Base-by-base conservation (phyloP, 352 stramenopile species). In the Globisporangium polare region DNA sequence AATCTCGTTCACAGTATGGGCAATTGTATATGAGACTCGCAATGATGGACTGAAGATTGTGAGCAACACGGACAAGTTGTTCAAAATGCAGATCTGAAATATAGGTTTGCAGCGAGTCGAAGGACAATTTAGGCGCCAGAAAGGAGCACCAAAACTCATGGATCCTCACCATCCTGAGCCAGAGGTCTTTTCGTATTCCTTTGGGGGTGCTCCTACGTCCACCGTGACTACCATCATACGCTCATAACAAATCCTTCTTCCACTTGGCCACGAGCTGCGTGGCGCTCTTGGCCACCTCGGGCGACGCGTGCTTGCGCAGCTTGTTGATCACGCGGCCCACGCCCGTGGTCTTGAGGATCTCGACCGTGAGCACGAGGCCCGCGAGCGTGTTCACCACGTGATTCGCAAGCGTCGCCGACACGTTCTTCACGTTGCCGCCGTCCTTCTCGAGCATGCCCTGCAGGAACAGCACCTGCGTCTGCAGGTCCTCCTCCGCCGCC, bases 281-380 rank as follows among this genome's bases (percentile, higher is more conserved):
- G 1, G 86, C 84, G 9, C 65, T 66, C 54, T 85, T 89, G 18
- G 84, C 78, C 9, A 95, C 86, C 1, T 83, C 63, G 5, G 84
- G 65, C 29, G 71, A 68, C 20, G 70, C 60, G 43, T 95, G 86
- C 66, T 95, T 95, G 45, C 85, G 79, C 22, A 95, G 69, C 62
- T 95, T 95, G 73, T 94, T 94, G 68, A 95, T 92, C 50, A 84
- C 86, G 47, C 83, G 79, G 1, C 86, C 86, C 18, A 95, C 58
- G 56, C 86, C 86, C 24, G 86, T 95, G 53, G 56, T 75, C 66
- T 95, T 95, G 43, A 95, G 69, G 60, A 92, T 89, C 60, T 94
- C 84, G 54, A 95, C 83, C 51, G 75, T 94, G 39, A 95, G 72
- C 53, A 71, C 63, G 74, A 95, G 80, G 41, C 61, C 75, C 35